A percentile compares a stretch with the other conserved stretches of the same genome.
phyloP scores from a whole-genome alignment of 148 eudicot genomes.

The Persicaria maculosa region DNA sequence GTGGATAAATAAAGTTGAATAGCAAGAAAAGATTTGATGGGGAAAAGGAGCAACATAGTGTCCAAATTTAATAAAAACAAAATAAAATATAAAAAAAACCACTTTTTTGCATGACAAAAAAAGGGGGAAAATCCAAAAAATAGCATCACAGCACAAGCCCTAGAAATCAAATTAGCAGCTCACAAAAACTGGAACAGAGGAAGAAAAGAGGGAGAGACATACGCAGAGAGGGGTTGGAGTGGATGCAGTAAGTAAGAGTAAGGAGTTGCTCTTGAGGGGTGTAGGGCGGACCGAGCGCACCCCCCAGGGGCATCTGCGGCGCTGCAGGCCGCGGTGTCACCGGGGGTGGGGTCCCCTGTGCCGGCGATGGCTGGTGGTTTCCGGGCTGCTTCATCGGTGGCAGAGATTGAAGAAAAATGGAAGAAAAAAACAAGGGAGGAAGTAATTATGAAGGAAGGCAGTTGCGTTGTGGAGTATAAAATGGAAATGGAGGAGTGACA shows the following conservation, averaged over 20 bases:
- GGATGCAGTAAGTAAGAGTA: slow-evolving; percentile 85
- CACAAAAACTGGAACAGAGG: background rate
- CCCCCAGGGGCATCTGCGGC: slow-evolving; percentile 48
- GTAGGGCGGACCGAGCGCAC: slow-evolving; percentile 51
- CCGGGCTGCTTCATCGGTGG: background rate
- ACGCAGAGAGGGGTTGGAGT: slow-evolving; percentile 94
- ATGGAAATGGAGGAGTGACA: too few relatives aligned
- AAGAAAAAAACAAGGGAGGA: background rate
- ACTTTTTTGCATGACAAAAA: background rate
- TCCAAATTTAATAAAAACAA: too few relatives aligned
- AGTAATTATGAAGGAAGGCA: background rate
- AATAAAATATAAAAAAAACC: background rate
- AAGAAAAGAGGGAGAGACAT: slow-evolving; percentile 20
- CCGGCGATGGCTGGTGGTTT: slow-evolving; percentile 20
- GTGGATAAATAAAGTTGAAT: too few relatives aligned
- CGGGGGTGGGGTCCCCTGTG: slow-evolving; percentile 22
- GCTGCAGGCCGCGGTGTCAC: slow-evolving; percentile 18
- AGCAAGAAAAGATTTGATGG: too few relatives aligned
- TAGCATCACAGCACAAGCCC: background rate
- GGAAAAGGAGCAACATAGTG: too few relatives aligned
- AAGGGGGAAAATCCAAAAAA: background rate
- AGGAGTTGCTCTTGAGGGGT: slow-evolving; percentile 72
- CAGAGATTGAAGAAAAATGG: background rate
- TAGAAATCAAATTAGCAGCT: background rate
- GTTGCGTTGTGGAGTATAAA: background rate